phyloP scores from a whole-genome alignment of 169 alveolate species.

The Plasmodium falciparum region DNA sequence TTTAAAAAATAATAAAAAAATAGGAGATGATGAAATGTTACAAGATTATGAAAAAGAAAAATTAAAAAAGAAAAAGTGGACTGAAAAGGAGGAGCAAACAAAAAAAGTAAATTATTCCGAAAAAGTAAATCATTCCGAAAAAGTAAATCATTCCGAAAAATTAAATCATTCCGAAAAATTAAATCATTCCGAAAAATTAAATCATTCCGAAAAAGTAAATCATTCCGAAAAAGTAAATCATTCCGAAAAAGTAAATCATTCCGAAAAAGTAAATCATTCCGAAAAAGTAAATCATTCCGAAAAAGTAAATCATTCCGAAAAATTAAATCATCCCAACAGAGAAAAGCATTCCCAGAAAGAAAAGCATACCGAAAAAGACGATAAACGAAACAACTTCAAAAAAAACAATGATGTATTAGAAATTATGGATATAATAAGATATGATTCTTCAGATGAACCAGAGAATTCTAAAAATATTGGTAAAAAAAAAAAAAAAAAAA shows the following conservation, averaged over 20 bases:
- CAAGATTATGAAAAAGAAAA: neutral
- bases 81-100: neutral
- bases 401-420: no score
- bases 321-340: neutral
- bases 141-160: neutral
- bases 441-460: no score
- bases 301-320: conserved; percentile 13
- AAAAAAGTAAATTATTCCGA: no score
- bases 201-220: conserved; percentile 8
- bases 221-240: no score
- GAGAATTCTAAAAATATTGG: no score
- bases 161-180: neutral
- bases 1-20: no score
- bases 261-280: no score
- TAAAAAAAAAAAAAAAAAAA: no score
- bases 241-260: neutral
- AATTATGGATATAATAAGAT: no score
- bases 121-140: no score
- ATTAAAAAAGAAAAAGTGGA: neutral
- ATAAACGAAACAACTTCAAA: no score
- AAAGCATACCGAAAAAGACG: no score
- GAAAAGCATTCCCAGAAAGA: neutral
- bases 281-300: neutral
- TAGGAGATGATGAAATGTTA: neutral
- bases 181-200: neutral